Evolutionary conservation across 208 protist genomes (phyloP).

Genomic region (Porcisia hertigi): DNA sequence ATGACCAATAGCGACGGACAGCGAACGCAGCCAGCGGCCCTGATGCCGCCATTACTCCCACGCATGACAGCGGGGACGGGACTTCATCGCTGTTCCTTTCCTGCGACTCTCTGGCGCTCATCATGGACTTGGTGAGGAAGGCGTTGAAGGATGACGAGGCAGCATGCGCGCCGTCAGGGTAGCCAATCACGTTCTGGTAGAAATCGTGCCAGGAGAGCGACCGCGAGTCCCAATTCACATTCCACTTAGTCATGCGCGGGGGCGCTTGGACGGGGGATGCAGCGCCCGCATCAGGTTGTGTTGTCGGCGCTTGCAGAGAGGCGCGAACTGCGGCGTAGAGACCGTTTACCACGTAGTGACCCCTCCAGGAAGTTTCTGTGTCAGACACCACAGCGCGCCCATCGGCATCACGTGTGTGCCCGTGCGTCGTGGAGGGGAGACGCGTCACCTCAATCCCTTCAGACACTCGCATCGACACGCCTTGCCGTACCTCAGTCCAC

Average conservation of each 20-base stretch:
- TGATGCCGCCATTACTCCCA: constrained; percentile 25
- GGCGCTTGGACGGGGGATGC: background rate
- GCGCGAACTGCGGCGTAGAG: constrained; percentile 24
- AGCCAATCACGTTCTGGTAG: constrained; percentile 54
- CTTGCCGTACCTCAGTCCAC: constrained; percentile 18
- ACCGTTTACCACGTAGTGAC: constrained; percentile 31
- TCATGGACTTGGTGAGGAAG: constrained; percentile 15
- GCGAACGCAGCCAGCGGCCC: constrained; percentile 30
- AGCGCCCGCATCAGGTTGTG: background rate
- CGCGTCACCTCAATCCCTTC: constrained; percentile 24
- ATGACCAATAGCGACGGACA: constrained; percentile 26
- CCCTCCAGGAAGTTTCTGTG: constrained; percentile 12
- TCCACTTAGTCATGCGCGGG: constrained; percentile 18
- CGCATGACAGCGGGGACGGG: constrained; percentile 16
- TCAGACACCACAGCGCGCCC: background rate
- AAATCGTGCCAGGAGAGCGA: constrained; percentile 58
- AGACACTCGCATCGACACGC: constrained; percentile 24
- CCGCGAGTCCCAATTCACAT: constrained; percentile 46
- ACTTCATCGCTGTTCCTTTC: background rate
- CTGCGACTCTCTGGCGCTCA: background rate
- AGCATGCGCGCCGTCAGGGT: constrained; percentile 42
- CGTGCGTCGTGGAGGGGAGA: background rate
- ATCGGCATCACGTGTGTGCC: background rate
- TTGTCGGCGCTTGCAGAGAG: background rate
- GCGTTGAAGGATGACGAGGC: constrained; percentile 44